phyloP scores from a whole-genome alignment of 441 rosid species.

The Corymbia calophylla region DNA sequence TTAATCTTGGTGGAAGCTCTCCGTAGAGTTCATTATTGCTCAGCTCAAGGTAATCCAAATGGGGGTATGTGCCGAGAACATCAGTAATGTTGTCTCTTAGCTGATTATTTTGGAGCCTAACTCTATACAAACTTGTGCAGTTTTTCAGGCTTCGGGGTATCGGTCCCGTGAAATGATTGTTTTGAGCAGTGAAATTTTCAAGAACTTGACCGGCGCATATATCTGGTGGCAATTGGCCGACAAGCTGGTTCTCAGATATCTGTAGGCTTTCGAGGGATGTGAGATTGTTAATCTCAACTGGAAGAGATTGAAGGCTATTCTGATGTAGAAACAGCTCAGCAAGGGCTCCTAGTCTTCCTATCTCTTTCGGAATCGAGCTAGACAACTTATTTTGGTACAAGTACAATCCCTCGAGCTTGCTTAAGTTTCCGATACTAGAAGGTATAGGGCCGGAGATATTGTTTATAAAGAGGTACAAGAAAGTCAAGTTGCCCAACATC shows the following conservation, averaged over 20 bases:
- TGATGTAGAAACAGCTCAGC: rapidly evolving
- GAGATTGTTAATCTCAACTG: background rate
- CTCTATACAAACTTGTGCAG: conserved; percentile 17
- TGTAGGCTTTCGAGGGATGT: conserved; percentile 6
- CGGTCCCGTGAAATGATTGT: conserved; percentile 22
- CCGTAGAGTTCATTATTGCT: conserved; percentile 22
- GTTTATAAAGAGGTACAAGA: rapidly evolving
- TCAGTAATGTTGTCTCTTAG: conserved; percentile 17
- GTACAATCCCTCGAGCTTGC: background rate
- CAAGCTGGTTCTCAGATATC: conserved; percentile 6
- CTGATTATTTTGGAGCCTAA: conserved; percentile 22
- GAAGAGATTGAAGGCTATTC: background rate
- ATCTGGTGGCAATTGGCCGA: conserved; percentile 17
- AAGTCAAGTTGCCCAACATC: background rate
- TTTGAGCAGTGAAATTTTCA: background rate
- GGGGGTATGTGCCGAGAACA: conserved; percentile 24
- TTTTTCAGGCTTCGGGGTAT: conserved; percentile 21
- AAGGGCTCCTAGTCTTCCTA: conserved; percentile 1
- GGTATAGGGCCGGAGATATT: background rate
- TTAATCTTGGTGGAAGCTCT: conserved; percentile 18
- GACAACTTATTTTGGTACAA: background rate
- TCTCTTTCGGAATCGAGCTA: conserved; percentile 14
- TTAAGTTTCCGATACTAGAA: conserved; percentile 4
- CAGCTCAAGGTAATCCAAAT: conserved; percentile 17
- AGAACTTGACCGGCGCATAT: background rate